A percentile compares a stretch with the other conserved stretches of the same genome.
Evolutionary conservation across 169 alveolate genomes (phyloP).

Genomic region (Cryptosporidium ubiquitum): DNA sequence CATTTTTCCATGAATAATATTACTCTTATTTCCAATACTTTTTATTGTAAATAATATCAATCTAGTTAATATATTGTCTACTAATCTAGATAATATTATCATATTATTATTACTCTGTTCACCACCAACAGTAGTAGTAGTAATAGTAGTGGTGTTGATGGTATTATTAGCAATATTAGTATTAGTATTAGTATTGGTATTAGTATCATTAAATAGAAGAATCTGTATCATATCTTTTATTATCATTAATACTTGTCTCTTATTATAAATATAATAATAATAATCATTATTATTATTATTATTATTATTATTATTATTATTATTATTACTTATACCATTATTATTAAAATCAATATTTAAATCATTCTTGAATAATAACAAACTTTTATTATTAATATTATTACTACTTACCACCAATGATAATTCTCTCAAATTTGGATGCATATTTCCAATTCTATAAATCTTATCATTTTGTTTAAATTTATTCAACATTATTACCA

Average conservation of each 20-base stretch:
- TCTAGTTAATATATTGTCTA: neutral
- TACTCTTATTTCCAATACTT: neutral
- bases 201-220: constrained; percentile 19
- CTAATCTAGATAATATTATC: neutral
- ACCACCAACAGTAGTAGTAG: neutral
- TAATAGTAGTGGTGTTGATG: neutral
- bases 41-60: neutral
- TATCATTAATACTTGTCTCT: neutral
- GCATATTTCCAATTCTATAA: constrained; percentile 32
- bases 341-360: constrained; percentile 46
- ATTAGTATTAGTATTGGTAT: neutral
- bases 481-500: neutral
- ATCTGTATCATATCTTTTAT: constrained; percentile 7
- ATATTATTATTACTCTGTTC: neutral
- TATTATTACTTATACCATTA: too few relatives aligned
- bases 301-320: constrained; percentile 28
- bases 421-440: constrained; percentile 46
- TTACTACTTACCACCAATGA: constrained; percentile 24
- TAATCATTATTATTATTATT: constrained; percentile 17
- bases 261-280: constrained; percentile 48
- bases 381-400: constrained; percentile 46
- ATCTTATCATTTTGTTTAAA: constrained; percentile 25
- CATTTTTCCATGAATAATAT: neutral
- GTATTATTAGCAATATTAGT: neutral
- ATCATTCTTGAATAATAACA: constrained; percentile 55